A percentile compares a stretch with the other conserved stretches of the same genome.
Conservation (phyloP, 345 rosid species). For the Gossypium sturtianum region DNA sequence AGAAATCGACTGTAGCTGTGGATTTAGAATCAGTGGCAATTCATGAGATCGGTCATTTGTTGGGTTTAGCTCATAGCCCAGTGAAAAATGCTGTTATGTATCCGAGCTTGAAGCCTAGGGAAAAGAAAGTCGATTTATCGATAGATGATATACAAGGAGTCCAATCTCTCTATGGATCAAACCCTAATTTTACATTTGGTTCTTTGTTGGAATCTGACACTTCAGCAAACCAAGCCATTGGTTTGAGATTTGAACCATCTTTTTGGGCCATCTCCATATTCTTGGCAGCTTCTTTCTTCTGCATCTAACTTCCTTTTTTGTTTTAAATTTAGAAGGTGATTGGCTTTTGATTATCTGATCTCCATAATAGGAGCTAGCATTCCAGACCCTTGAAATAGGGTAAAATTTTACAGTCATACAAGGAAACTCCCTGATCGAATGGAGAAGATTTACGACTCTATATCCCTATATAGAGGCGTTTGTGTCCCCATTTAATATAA, state of each 20-base stretch:
- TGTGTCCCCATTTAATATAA: not conserved
- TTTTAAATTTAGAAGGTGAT: not conserved
- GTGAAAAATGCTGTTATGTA: slow-evolving; percentile 78
- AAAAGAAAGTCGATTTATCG: slow-evolving; percentile 47
- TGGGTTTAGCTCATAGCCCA: slow-evolving; percentile 60
- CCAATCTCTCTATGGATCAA: slow-evolving; percentile 75
- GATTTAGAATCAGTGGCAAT: slow-evolving; percentile 83
- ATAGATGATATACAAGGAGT: slow-evolving; percentile 63
- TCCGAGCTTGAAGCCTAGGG: slow-evolving; percentile 76
- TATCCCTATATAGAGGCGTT: not conserved
- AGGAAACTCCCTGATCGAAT: not conserved
- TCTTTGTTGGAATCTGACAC: slow-evolving; percentile 58
- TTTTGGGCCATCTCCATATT: slow-evolving; percentile 14
- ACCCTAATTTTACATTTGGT: slow-evolving; percentile 54
- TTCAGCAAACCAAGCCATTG: slow-evolving; percentile 38
- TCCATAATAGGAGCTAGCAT: not conserved
- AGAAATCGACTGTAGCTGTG: slow-evolving; percentile 62
- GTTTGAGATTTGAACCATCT: slow-evolving; percentile 19
- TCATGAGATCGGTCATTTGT: slow-evolving; percentile 82
- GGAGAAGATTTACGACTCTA: not conserved
- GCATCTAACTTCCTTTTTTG: not conserved
- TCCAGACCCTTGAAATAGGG: not conserved
- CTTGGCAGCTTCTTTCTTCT: slow-evolving; percentile 1
- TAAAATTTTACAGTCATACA: not conserved
- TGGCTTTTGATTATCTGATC: not conserved